Percentiles rank a stretch among this genome's conserved stretches.
These are phyloP conservation scores for Grigorovia yakushimaensis DNA, from an alignment of 805 yeast genomes.

Conservation along the genomic window DNA sequence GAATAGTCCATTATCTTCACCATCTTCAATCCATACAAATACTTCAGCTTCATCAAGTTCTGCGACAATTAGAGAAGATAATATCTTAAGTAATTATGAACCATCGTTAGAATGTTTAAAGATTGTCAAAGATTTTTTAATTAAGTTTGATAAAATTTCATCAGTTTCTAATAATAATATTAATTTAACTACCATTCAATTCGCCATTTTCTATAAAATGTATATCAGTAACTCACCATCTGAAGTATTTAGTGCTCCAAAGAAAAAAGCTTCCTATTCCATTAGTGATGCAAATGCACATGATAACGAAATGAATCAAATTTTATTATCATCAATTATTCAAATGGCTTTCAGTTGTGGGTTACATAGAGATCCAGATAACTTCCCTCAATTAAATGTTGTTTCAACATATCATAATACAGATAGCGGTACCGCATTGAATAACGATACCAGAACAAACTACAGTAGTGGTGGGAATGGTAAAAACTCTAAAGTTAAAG, in stretches of 20 bases:
- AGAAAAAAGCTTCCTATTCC: slow-evolving; percentile 7
- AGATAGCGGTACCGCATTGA: slow-evolving; percentile 3
- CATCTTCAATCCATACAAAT: slow-evolving; percentile 3
- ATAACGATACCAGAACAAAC: slow-evolving; percentile 1
- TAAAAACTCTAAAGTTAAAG: slow-evolving; percentile 4
- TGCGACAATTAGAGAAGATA: slow-evolving; percentile 24
- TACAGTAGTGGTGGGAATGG: slow-evolving; percentile 2
- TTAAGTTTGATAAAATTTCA: slow-evolving; percentile 28
- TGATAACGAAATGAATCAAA: slow-evolving; percentile 51
- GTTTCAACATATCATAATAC: slow-evolving; percentile 13
- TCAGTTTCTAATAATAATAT: slow-evolving; percentile 27
- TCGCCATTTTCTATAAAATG: slow-evolving; percentile 45
- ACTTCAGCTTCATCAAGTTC: slow-evolving; percentile 14
- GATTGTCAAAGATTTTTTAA: slow-evolving; percentile 22
- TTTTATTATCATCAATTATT: slow-evolving; percentile 44
- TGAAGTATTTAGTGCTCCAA: slow-evolving; percentile 10
- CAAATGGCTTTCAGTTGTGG: slow-evolving; percentile 65
- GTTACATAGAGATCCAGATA: slow-evolving; percentile 56
- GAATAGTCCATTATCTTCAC: slow-evolving; percentile 5
- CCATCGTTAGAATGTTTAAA: slow-evolving; percentile 23
- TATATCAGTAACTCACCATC: slow-evolving; percentile 52
- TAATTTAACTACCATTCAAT: slow-evolving; percentile 40
- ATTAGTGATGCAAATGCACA: slow-evolving; percentile 17
- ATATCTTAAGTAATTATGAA: slow-evolving; percentile 19
- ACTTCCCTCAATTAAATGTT: slow-evolving; percentile 35